phyloP scores from a whole-genome alignment of 140 eudicot species.

The Stevia rebaudiana region DNA sequence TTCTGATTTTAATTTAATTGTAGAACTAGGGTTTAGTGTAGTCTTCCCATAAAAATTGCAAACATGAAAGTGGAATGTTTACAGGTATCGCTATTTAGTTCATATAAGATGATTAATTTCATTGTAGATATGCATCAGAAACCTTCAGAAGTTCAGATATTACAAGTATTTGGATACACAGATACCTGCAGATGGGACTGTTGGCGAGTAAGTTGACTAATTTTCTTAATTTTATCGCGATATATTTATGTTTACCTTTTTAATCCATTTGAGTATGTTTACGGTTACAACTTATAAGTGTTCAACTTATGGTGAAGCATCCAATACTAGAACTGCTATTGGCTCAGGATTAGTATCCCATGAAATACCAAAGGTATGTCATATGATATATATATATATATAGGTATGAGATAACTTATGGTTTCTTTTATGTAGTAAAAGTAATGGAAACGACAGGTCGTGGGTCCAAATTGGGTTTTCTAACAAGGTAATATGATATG shows the following conservation, averaged over 20 bases:
- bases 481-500: no score
- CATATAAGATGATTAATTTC: slow-evolving; percentile 12
- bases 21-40: slow-evolving; percentile 79
- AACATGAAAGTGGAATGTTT: slow-evolving; percentile 79
- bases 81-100: slow-evolving; percentile 43
- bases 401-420: no score
- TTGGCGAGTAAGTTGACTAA: slow-evolving; percentile 71
- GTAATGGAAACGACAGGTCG: no score
- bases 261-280: not conserved
- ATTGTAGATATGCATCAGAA: slow-evolving; percentile 54
- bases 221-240: not conserved
- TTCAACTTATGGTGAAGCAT: slow-evolving; percentile 90
- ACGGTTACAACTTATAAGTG: slow-evolving; percentile 78
- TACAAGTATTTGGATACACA: slow-evolving; percentile 81
- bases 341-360: slow-evolving; percentile 70
- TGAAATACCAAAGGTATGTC: slow-evolving; percentile 65
- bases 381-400: no score
- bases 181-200: slow-evolving; percentile 65
- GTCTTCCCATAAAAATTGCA: slow-evolving; percentile 76
- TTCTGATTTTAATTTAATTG: slow-evolving; percentile 23
- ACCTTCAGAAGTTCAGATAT: slow-evolving; percentile 55
- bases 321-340: slow-evolving; percentile 59
- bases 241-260: not conserved
- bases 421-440: no score
- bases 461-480: no score